phyloP scores from a whole-genome alignment of 495 filamentous ascomycete genomes.

The Hypoxylon cercidicola region DNA sequence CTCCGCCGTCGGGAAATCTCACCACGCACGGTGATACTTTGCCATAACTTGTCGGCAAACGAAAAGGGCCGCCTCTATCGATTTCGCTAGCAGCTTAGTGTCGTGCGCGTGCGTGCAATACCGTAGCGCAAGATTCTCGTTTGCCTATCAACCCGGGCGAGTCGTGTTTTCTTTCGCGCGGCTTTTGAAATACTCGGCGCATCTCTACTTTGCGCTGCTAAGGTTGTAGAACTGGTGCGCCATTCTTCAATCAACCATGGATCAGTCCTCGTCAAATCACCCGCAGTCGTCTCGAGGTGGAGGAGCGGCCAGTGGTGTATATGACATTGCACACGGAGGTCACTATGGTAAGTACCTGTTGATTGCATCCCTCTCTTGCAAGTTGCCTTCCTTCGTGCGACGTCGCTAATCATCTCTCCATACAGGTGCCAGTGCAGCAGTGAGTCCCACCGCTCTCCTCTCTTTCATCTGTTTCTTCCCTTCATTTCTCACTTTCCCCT shows the following conservation, averaged over 20 bases:
- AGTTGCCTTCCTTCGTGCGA: conserved; percentile 45
- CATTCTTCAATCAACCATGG: conserved; percentile 57
- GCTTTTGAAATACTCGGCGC: conserved; percentile 36
- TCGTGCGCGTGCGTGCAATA: conserved; percentile 38
- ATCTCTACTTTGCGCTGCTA: conserved; percentile 24
- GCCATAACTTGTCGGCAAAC: conserved; percentile 31
- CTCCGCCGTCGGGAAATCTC: conserved; percentile 38
- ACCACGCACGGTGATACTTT: conserved; percentile 27
- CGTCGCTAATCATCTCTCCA: conserved; percentile 51
- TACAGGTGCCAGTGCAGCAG: conserved; percentile 82
- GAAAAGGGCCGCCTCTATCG: conserved; percentile 14
- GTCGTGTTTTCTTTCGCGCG: conserved; percentile 14
- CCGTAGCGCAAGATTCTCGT: conserved; percentile 36
- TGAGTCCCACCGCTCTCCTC: conserved; percentile 59
- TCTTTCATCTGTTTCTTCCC: conserved; percentile 14
- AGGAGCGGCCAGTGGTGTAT: conserved; percentile 67
- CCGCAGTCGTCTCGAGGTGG: conserved; percentile 61
- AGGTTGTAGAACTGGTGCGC: conserved; percentile 35
- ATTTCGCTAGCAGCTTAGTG: conserved; percentile 19
- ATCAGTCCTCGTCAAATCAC: conserved; percentile 63
- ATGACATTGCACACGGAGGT: conserved; percentile 83
- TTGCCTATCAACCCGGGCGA: conserved; percentile 30
- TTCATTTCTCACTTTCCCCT: neutral
- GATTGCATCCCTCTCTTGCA: conserved; percentile 40
- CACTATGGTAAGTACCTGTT: conserved; percentile 79